phyloP scores from a whole-genome alignment of 768 basidiomycete genomes.

The Roridomyces roridus region DNA sequence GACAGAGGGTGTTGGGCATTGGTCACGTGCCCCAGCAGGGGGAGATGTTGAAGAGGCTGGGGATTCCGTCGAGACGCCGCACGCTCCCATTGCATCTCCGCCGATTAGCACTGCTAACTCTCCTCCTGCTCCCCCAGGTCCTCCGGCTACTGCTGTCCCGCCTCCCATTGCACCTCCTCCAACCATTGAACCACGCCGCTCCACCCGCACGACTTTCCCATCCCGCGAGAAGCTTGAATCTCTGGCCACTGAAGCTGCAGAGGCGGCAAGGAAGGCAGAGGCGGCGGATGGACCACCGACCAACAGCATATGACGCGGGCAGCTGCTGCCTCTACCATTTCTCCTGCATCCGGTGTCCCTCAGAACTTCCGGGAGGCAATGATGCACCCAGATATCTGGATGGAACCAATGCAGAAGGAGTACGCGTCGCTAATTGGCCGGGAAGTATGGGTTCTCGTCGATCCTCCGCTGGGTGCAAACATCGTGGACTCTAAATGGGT shows the following conservation, averaged over 20 bases:
- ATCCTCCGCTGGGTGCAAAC: constrained; percentile 23
- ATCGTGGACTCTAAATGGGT: constrained; percentile 34
- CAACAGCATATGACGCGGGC: not conserved
- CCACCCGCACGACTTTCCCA: no score
- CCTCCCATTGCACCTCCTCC: not conserved
- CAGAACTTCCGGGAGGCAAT: constrained; percentile 23
- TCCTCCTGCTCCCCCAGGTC: not conserved
- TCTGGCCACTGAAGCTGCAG: no score
- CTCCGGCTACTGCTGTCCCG: not conserved
- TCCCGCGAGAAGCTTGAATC: no score
- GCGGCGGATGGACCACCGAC: not conserved
- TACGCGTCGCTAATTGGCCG: constrained; percentile 20
- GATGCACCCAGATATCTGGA: constrained; percentile 22
- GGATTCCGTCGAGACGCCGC: not conserved
- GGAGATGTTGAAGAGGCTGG: constrained; percentile 5
- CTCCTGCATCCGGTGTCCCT: not conserved
- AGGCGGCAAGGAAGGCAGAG: not conserved
- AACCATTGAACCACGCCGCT: constrained; percentile 2
- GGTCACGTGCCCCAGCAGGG: constrained; percentile 2
- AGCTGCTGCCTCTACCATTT: constrained; percentile 1
- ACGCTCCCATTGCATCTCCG: not conserved
- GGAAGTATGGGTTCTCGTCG: constrained; percentile 27
- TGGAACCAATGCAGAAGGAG: constrained; percentile 24
- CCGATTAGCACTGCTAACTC: not conserved
- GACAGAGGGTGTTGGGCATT: constrained; percentile 28